Evolutionary conservation across 768 basidiomycete genomes (phyloP).

Genomic region (Mycena capillaripes): DNA sequence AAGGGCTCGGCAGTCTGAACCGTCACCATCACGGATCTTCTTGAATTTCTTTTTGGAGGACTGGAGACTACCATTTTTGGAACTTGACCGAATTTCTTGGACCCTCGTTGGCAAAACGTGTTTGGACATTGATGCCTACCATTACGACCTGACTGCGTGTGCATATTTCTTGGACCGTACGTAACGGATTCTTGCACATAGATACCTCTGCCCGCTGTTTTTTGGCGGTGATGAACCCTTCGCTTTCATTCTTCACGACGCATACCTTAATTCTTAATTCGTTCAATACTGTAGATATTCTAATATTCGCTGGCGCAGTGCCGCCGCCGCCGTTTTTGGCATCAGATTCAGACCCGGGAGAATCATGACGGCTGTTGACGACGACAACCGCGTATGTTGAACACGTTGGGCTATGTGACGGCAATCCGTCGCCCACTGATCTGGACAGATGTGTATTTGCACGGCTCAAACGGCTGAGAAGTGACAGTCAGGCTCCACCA

Average conservation of each 20-base stretch:
- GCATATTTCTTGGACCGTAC: background rate
- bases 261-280: constrained; percentile 3
- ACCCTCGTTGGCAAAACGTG: too few relatives aligned
- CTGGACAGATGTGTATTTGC: too few relatives aligned
- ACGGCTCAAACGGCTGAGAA: too few relatives aligned
- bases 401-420: too few relatives aligned
- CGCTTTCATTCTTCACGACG: background rate
- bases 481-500: too few relatives aligned
- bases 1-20: background rate
- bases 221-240: background rate
- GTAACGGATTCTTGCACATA: constrained; percentile 3
- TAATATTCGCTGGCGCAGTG: background rate
- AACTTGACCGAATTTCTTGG: background rate
- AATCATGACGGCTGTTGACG: too few relatives aligned
- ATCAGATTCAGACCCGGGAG: too few relatives aligned
- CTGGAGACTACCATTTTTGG: background rate
- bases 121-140: background rate
- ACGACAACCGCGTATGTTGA: too few relatives aligned
- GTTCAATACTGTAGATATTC: constrained; percentile 5
- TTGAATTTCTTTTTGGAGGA: background rate
- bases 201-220: background rate
- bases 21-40: background rate
- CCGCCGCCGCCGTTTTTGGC: background rate
- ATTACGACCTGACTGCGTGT: background rate
- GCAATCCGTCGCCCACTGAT: too few relatives aligned